Base-by-base conservation (phyloP, 2,329 filamentous ascomycete genomes). In the Aspergillus thermomutatus region DNA sequence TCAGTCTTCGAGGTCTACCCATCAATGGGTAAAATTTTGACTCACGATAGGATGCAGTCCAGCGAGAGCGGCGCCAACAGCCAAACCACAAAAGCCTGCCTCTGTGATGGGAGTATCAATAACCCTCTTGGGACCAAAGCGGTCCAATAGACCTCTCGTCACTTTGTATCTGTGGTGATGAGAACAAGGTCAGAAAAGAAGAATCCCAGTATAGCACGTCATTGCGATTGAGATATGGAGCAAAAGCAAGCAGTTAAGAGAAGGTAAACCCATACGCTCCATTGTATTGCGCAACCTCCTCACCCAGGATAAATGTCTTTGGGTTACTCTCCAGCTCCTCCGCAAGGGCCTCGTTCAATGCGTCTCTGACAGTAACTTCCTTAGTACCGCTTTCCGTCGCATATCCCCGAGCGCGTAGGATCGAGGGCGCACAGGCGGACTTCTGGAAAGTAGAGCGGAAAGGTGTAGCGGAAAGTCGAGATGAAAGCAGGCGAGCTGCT, bases 231-330 rank as follows among this genome's bases (percentile, higher is more conserved):
- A 25, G 21, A 59, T 28, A 52, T 17, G 27, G 41, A 46, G 34
- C 37, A 48, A n/a, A 43, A 45, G 46, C 50, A 28, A 52, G 40
- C 37, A 49, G 55, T 10, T 11, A 46, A 47, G 55, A 43, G 52
- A 54, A 21, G 21, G 43, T 46, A 14, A 46, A n/a, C 60, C 79
- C 82, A 75, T 78, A 86, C 83, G 93, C 93, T 83, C 94, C 94
- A 78, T 99, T 99, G 83, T 99, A 99, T 81, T 99, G 94, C 70
- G 94, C 94, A 72, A 99, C 94, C 82, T 99, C 94, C 83, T 99
- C 94, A 71, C 94, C 94, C 57, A 99, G 78, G 67, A 99, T 81
- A 77, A 97, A 99, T 69, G 97, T 92, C 83, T 97, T 97, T 63
- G 88, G 83, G 79, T 99, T 96, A 73, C 79, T 76, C 83, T 97